A percentile compares a stretch with the other conserved stretches of the same genome.
These are phyloP conservation scores for Cucumis cinereus DNA, from an alignment of 306 rosid genomes.

Conservation along the genomic window DNA sequence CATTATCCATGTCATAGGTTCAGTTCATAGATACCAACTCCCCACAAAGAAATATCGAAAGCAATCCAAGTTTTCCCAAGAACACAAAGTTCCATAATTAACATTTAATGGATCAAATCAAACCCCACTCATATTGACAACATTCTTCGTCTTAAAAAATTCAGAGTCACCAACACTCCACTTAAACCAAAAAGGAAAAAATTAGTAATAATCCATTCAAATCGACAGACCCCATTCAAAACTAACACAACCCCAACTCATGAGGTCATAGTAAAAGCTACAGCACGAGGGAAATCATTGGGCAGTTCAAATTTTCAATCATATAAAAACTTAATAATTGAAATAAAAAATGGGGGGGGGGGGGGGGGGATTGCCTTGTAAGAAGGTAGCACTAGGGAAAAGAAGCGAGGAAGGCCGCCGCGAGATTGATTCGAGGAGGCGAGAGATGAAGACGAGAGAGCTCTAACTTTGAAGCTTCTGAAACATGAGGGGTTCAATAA, in stretches of 20 bases:
- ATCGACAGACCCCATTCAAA: background rate
- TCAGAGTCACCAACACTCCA: background rate
- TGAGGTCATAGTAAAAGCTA: background rate
- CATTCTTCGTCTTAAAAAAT: background rate
- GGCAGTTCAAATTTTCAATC: background rate
- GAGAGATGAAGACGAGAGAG: conserved; percentile 42
- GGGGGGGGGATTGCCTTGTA: conserved; percentile 37
- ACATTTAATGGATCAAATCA: background rate
- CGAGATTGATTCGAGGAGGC: conserved; percentile 57
- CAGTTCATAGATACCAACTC: background rate
- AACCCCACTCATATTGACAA: background rate
- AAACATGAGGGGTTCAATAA: conserved; percentile 18
- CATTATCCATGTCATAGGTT: background rate
- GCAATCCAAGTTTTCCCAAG: background rate
- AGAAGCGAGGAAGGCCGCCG: conserved; percentile 89
- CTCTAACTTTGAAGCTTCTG: conserved; percentile 26
- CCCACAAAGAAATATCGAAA: background rate
- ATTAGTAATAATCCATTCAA: background rate
- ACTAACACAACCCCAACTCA: background rate
- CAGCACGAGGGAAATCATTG: background rate
- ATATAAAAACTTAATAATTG: background rate
- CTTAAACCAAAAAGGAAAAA: background rate
- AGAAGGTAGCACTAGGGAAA: conserved; percentile 61
- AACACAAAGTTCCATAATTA: background rate
- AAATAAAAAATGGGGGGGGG: background rate